Evolutionary conservation across 1,284 basidiomycete species (phyloP), one percentile per base, ranked within the genome.

Genomic region (Kalmanozyma brasiliensis): DNA sequence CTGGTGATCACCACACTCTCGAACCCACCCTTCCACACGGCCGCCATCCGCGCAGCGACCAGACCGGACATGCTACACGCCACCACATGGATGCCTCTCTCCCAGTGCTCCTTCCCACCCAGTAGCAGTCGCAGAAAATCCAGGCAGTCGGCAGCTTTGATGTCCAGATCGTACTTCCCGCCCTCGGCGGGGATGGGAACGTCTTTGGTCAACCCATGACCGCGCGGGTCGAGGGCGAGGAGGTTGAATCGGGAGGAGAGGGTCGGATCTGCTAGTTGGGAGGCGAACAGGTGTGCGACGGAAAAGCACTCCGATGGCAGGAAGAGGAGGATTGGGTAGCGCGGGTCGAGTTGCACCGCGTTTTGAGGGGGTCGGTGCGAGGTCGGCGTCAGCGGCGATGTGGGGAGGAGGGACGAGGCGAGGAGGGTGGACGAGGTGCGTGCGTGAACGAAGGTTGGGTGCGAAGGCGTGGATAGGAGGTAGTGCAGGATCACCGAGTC

Each of bases 301-400:
- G 44, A 43, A 19, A 63, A 63, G 24, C 60, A 56, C 22, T 63
- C 60, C 8, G 48, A 48, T 0, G 60, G 60, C 8, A 63, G 40
- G 23, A 63, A 52, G 14, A 57, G 29, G 8, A 57, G 26, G 34
- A 63, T 22, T 1, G 60, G 60, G 23, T 40, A 63, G 16, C 22
- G 19, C 2, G 60, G 34, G 19, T 63, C 60, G n/a, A 61, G 42
- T 14, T 38, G 22, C n/a, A 44, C 35, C 1, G 7, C 35, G 7
- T 13, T 3, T 1, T 16, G 14, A 9, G 34, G 20, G 24, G 22
- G 22, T 29, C 9, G 32, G 22, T 33, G 34, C n/a, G n/a, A 17
- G 35, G 9, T 11, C 20, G 11, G 9, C n/a, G n/a, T 5, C 19
- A 29, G 8, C 22, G 29, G 5, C 20, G 32, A 10, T 22, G 33